Base-by-base conservation (phyloP, 768 basidiomycete species). In the Mycena venus region DNA sequence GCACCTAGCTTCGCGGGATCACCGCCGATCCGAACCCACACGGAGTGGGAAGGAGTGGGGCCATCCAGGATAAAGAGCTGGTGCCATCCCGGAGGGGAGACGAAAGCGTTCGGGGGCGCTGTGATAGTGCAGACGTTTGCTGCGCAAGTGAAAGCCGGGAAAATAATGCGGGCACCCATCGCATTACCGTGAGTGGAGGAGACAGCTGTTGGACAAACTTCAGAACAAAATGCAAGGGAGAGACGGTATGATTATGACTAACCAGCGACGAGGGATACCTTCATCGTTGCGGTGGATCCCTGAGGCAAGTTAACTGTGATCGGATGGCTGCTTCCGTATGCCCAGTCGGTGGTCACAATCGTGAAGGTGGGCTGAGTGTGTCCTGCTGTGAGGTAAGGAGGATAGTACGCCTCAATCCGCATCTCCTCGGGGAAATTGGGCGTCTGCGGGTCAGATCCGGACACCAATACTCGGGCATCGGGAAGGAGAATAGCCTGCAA, bases 171-270 rank as follows among this genome's bases (percentile, higher is more conserved):
- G 2, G 89, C 88, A 1, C 92, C 93, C 92, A 95, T 95, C 0
- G 90, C 83, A 76, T 95, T 95, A 14, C 94, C 94, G 79, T 94
- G 94, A 0, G 93, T 94, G 68, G 92, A 94, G 31, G 94, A 94
- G 0, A 90, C 89, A 4, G 93, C 94, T 92, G 69, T 40, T 38
- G 29, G 47, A 32, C 27, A 65, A 70, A 38, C 55, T 65, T 17
- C 78, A 76, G 53, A 77, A 58, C 10, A 68, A 59, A n/a, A 36
- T n/a, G 4, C 25, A 10, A 32, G 29, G 3, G 72, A 31, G 64
- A 21, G 12, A 58, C 58, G 40, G 15, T 49, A 51, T 6, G 17
- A 42, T 47, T 9, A 23, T 23, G 12, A 82, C 90, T 21, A 71
- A 91, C 91, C 94, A 78, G 87, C 94, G 70, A 92, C 83, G 71